phyloP scores from a whole-genome alignment of 2,329 filamentous ascomycete species.

The Fusarium phyllophilum region DNA sequence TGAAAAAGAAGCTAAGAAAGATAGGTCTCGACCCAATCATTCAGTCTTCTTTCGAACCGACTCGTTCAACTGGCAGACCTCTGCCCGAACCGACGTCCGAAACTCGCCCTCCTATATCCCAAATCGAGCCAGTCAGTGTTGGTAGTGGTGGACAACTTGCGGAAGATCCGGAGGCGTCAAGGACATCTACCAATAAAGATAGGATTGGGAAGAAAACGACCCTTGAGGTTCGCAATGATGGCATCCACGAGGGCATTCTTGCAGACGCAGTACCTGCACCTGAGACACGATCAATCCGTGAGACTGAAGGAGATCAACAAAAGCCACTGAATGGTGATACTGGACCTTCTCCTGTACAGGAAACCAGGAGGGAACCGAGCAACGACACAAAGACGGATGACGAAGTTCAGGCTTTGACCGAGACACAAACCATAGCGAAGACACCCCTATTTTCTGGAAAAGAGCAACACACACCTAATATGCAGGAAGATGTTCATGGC shows the following conservation, averaged over 20 bases:
- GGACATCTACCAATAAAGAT: background rate
- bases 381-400: conserved; percentile 8
- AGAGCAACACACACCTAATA: background rate
- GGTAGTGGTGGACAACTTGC: background rate
- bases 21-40: conserved; percentile 32
- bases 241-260: background rate
- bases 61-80: background rate
- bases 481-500: background rate
- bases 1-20: conserved; percentile 38
- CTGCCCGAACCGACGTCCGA: background rate
- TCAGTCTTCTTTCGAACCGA: conserved; percentile 7
- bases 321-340: background rate
- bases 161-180: background rate
- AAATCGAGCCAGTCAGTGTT: background rate
- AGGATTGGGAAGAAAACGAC: background rate
- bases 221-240: background rate
- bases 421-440: background rate
- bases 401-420: background rate
- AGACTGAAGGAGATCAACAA: conserved; percentile 4
- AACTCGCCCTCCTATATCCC: background rate
- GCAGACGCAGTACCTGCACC: background rate
- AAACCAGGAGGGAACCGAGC: background rate
- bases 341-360: background rate
- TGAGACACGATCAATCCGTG: background rate
- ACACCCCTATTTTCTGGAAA: background rate